Conservation (phyloP, 2,329 filamentous ascomycete genomes). For the Malbranchea cinnamomea region DNA sequence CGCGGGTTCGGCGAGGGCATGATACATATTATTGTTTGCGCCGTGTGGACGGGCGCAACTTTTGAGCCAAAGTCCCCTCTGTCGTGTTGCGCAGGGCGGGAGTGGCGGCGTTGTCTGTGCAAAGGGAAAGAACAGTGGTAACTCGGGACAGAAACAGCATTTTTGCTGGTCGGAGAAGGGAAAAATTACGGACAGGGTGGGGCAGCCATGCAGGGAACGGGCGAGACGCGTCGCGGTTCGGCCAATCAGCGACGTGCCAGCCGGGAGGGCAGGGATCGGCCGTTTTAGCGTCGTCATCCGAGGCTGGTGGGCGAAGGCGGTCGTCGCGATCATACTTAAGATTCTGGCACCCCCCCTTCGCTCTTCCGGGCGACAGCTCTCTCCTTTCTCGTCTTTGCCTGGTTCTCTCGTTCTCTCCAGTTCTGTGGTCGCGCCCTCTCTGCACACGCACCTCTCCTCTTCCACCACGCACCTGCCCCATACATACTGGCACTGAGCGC, state of each 20-base stretch:
- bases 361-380: slow-evolving; percentile 21
- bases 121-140: slow-evolving; percentile 2
- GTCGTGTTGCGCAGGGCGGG: not conserved
- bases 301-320: slow-evolving; percentile 22
- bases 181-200: slow-evolving; percentile 2
- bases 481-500: no score
- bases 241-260: slow-evolving; percentile 22
- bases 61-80: not conserved
- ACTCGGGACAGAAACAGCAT: slow-evolving; percentile 1
- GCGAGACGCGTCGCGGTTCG: slow-evolving; percentile 14
- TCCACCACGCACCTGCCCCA: slow-evolving; percentile 5
- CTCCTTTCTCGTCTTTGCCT: slow-evolving; percentile 19
- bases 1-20: not conserved
- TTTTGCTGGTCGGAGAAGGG: slow-evolving; percentile 2
- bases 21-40: not conserved
- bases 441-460: slow-evolving; percentile 7
- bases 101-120: slow-evolving; percentile 2
- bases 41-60: no score
- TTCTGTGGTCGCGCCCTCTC: no score
- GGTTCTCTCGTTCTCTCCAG: slow-evolving; percentile 9
- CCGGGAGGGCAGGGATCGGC: slow-evolving; percentile 18
- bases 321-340: slow-evolving; percentile 25
- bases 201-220: slow-evolving; percentile 2
- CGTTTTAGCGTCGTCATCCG: slow-evolving; percentile 21
- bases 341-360: slow-evolving; percentile 26